Evolutionary conservation across 75 land plant species (phyloP).

Genomic region (Pinus tabuliformis): DNA sequence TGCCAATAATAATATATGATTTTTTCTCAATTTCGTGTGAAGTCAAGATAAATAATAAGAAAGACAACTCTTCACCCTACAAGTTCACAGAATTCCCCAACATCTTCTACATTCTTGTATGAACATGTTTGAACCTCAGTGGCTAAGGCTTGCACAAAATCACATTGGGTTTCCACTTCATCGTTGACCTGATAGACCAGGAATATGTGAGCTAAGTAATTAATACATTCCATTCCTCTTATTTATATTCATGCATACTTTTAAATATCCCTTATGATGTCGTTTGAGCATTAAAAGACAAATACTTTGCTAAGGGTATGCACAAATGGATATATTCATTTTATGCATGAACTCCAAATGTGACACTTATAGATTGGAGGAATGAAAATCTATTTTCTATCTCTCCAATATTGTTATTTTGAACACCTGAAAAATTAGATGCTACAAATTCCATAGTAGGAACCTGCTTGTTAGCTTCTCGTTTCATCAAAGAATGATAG

Average conservation of each 20-base stretch:
- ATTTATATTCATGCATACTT: background rate
- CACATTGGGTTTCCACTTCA: conserved; percentile 86
- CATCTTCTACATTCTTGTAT: conserved; percentile 73
- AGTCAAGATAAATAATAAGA: conserved; percentile 58
- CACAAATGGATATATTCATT: background rate
- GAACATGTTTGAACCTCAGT: conserved; percentile 81
- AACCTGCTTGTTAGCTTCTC: conserved; percentile 83
- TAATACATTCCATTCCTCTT: no score
- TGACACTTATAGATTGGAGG: conserved; percentile 72
- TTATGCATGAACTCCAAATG: background rate
- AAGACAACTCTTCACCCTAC: conserved; percentile 99
- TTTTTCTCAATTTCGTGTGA: background rate
- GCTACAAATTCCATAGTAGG: conserved; percentile 32
- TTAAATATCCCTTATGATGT: background rate
- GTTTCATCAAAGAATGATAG: conserved; percentile 92
- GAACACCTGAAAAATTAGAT: conserved; percentile 53
- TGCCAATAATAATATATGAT: background rate
- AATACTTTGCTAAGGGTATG: background rate
- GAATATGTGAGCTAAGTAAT: conserved; percentile 1
- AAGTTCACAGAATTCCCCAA: conserved; percentile 86
- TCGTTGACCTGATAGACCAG: conserved; percentile 66
- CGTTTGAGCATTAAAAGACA: background rate
- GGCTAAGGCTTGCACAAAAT: conserved; percentile 89
- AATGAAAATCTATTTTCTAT: conserved; percentile 90
- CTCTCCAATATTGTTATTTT: conserved; percentile 93